phyloP scores from a whole-genome alignment of 306 rosid species.

The Lablab purpureus region DNA sequence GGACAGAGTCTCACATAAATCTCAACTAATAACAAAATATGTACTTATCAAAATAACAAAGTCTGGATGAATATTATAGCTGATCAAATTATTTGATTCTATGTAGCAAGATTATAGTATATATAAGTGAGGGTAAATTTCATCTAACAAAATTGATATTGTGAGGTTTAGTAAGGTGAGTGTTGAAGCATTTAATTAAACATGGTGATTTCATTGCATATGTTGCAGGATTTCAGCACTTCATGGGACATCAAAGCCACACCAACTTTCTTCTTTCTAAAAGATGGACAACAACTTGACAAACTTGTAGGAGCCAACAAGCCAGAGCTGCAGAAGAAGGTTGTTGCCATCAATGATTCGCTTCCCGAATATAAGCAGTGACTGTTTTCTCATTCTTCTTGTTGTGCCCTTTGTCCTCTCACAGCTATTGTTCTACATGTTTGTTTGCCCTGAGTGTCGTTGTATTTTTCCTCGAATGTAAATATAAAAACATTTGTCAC shows the following conservation, averaged over 20 bases:
- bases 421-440: conserved; percentile 31
- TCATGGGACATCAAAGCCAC: conserved; percentile 99
- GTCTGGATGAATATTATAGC: too few species aligned
- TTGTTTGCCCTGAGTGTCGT: conserved; percentile 30
- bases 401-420: conserved; percentile 7
- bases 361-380: conserved; percentile 40
- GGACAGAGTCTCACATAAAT: background rate
- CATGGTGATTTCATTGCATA: conserved; percentile 29
- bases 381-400: conserved; percentile 30
- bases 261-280: conserved; percentile 95
- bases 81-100: too few species aligned
- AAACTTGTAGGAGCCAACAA: conserved; percentile 99
- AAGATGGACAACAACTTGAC: conserved; percentile 84
- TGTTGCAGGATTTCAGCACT: conserved; percentile 87
- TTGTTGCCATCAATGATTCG: conserved; percentile 65
- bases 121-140: too few species aligned
- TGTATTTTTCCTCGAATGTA: conserved; percentile 40
- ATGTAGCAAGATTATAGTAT: too few species aligned
- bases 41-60: too few species aligned
- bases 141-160: too few species aligned
- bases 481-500: conserved; percentile 32
- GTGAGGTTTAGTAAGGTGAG: background rate
- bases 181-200: conserved; percentile 27
- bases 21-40: too few species aligned
- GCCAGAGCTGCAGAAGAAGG: conserved; percentile 85